Base-by-base conservation (phyloP, 345 rosid genomes). In the Streptanthus diversifolius region DNA sequence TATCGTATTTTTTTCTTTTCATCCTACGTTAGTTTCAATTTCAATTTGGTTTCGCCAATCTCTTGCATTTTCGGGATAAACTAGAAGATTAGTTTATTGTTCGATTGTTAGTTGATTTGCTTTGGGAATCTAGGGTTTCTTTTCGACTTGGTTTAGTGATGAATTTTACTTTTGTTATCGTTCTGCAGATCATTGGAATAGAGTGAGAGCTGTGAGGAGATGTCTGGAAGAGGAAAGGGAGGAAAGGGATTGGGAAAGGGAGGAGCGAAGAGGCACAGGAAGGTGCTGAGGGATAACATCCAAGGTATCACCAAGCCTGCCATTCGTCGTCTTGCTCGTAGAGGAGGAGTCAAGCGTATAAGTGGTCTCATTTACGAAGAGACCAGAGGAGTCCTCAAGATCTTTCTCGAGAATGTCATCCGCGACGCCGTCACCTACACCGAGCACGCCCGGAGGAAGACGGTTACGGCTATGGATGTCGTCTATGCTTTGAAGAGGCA, bases 401-500 rank as follows among this genome's bases (percentile, higher is more conserved):
- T 53, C 36, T 53, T 53, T 1, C 58, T 53, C 19, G 58, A 53
- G 58, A 53, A 53, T 27, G 58, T 53, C 58, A 53, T 53, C 36
- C 58, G 58, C 2, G 58, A 53, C 6, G 58, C 58, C 2, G 58
- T 53, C 6, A 53, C 58, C 19, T 53, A 53, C 36, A 53, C 58
- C 3, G 58, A 53, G 58, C 58, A 53, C 18, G 58, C 58, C 5
- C 17, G 58, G 19, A 27, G 58, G 36, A 53, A 53, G 58, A 53
- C 58, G 0, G 58, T 53, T 1, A 53, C 58, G 1, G 36, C 58
- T 19, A 53, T 53, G 58, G 58, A 53, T 27, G 58, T 53, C 0
- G 58, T 84, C 4, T 84, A 82, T 19, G 87, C 87, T 3, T 56
- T 84, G 59, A 84, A 84, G 83, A 76, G 87, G 75, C 87, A 84